Base-by-base conservation (phyloP, 1,284 basidiomycete genomes). In the Albatrellus sp. region DNA sequence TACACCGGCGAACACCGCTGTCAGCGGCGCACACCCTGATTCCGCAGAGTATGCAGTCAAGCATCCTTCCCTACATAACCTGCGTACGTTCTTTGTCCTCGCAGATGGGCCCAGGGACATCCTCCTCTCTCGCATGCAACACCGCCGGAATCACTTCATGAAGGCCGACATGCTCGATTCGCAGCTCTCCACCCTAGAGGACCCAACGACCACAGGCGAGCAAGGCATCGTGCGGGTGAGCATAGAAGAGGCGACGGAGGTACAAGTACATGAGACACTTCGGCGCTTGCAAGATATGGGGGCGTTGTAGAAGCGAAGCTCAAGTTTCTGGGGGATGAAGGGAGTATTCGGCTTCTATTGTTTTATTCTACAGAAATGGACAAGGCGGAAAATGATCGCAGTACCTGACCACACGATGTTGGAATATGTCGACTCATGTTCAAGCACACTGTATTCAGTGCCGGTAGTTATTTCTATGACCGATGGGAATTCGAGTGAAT, bases 131-230 rank as follows among this genome's bases (percentile, higher is more conserved):
- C 68, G 92, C 35, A 90, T 97, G 76, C 56, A 62, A 53, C 68
- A 69, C 44, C 69, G 92, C 28, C 62, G 77, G 50, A 80, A 79
- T 0, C 93, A 98, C 62, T 96, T 90, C 54, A 90, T 97, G 84
- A 91, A 91, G 61, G 74, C 78, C 19, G 58, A 60, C 17, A 94
- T 97, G 92, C 68, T 98, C 50, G 81, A 85, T 44, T 85, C 83
- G 50, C 93, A 97, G 66, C 58, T 96, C 49, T 65, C 66, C 14
- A 83, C 87, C 31, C 59, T 98, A 47, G 87, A 97, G 63, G 72
- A 71, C 50, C 90, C 90, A 0, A 65, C 67, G n/a, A 10, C 24
- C 20, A 42, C 9, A 35, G 77, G 67, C 2, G 89, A 90, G 59
- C 63, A 69, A 2, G 80, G 75, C 0, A 82, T 89, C 10, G 70